These are phyloP conservation scores for Rhizopogon vesiculosus DNA, from an alignment of 768 basidiomycete genomes.

Conservation along the genomic window DNA sequence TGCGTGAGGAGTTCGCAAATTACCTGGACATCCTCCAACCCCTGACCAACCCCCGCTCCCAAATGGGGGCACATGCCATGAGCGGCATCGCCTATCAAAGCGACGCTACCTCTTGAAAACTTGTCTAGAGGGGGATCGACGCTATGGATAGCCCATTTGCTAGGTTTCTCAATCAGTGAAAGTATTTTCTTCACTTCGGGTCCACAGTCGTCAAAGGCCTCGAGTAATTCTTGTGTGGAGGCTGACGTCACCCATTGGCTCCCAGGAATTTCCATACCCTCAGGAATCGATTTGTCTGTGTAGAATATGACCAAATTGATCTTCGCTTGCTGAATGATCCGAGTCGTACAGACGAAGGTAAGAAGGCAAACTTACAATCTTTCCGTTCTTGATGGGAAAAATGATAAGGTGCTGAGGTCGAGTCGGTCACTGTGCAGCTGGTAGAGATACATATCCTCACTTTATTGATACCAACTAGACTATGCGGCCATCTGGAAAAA, in stretches of 20 bases:
- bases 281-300: constrained; percentile 26
- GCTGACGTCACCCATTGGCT: constrained; percentile 39
- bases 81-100: constrained; percentile 53
- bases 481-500: constrained; percentile 30
- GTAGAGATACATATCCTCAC: constrained; percentile 20
- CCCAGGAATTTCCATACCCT: constrained; percentile 20
- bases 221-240: constrained; percentile 38
- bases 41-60: constrained; percentile 56
- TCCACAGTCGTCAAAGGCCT: constrained; percentile 42
- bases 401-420: constrained; percentile 44
- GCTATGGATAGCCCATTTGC: constrained; percentile 50
- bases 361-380: constrained; percentile 28
- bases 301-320: constrained; percentile 45
- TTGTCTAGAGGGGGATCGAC: constrained; percentile 41
- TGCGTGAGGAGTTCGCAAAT: constrained; percentile 42
- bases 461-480: constrained; percentile 42
- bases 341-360: neutral
- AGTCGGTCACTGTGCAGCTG: neutral
- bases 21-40: constrained; percentile 50
- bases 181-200: constrained; percentile 37
- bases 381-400: constrained; percentile 41
- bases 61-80: constrained; percentile 59
- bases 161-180: constrained; percentile 37
- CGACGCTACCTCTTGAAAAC: constrained; percentile 40
- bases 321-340: constrained; percentile 14